These are phyloP conservation scores for Gossypium bickii DNA, from an alignment of 345 rosid species.

Conservation along the genomic window DNA sequence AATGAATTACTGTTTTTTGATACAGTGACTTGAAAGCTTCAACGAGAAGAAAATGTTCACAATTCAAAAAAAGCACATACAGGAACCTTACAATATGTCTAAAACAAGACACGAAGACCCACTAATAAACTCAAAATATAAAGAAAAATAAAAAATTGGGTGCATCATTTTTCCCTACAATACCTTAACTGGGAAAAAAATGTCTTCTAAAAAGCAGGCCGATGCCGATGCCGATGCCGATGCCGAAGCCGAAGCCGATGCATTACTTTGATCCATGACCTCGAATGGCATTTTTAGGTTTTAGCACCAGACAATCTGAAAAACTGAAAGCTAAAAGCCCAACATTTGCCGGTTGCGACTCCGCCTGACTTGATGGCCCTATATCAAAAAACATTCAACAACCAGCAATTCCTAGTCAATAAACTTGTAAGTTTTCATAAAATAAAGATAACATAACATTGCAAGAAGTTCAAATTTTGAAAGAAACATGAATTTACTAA, in stretches of 20 bases:
- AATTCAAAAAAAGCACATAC: background rate
- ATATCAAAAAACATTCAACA: constrained; percentile 25
- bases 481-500: background rate
- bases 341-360: constrained; percentile 19
- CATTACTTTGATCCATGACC: constrained; percentile 55
- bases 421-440: constrained; percentile 1
- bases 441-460: background rate
- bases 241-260: constrained; percentile 40
- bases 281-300: constrained; percentile 55
- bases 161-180: background rate
- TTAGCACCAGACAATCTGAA: constrained; percentile 24
- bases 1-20: background rate
- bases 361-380: constrained; percentile 22
- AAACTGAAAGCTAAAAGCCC: constrained; percentile 11
- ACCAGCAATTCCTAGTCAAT: constrained; percentile 10
- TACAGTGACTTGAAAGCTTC: background rate
- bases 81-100: background rate
- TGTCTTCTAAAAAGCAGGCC: constrained; percentile 40
- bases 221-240: constrained; percentile 25
- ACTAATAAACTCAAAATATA: constrained; percentile 7
- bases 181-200: constrained; percentile 48
- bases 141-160: background rate
- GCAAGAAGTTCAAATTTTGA: background rate
- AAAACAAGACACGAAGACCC: background rate
- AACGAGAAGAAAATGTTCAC: background rate